These are phyloP conservation scores for Calocera viscosa DNA, from an alignment of 768 basidiomycete species.

Conservation along the genomic window DNA sequence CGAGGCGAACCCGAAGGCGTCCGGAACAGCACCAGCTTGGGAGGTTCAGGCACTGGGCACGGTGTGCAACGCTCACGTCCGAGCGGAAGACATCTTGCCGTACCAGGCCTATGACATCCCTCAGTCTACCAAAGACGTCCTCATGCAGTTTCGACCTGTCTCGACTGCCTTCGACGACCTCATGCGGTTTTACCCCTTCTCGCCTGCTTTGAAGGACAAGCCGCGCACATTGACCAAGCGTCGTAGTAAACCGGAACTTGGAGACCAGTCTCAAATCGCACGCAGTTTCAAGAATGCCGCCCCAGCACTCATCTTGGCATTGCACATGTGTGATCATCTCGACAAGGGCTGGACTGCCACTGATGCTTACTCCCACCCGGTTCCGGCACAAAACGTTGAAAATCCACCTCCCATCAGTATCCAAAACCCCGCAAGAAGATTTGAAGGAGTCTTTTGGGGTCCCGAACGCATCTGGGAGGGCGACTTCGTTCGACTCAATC, in stretches of 20 bases:
- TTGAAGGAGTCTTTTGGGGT: slow-evolving; percentile 3
- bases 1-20: not conserved
- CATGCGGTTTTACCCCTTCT: not conserved
- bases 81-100: not conserved
- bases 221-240: not conserved
- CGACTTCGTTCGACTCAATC: not conserved
- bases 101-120: not conserved
- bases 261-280: not conserved
- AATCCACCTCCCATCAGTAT: not conserved
- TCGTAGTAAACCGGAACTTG: not conserved
- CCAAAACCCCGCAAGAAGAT: not conserved
- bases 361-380: not conserved
- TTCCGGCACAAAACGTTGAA: not conserved
- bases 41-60: not conserved
- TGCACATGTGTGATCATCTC: not conserved
- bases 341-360: not conserved
- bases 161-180: not conserved
- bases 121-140: not conserved
- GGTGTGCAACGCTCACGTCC: not conserved
- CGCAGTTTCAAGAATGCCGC: not conserved
- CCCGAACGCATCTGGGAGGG: slow-evolving; percentile 2
- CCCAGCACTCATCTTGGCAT: not conserved
- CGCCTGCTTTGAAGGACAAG: not conserved
- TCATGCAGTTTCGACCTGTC: not conserved
- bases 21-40: not conserved